Evolutionary conservation across 2,329 filamentous ascomycete genomes (phyloP).

Genomic region (Dothiorella sarmentorum): DNA sequence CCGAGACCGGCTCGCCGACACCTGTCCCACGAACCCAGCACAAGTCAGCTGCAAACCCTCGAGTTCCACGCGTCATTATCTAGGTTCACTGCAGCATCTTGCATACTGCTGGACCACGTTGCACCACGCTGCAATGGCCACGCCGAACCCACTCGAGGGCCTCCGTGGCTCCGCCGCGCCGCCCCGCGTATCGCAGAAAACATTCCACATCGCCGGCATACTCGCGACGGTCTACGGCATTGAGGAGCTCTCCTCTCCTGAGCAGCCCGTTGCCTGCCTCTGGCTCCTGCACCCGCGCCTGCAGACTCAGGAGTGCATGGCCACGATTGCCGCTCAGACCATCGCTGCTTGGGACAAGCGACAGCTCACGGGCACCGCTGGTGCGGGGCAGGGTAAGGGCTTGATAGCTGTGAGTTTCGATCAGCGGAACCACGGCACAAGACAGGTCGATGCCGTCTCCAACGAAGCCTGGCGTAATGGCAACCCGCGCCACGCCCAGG

Average conservation of each 20-base stretch:
- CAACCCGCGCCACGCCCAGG: slow-evolving; percentile 77
- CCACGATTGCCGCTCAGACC: slow-evolving; percentile 64
- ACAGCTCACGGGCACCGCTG: slow-evolving; percentile 28
- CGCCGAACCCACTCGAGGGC: slow-evolving; percentile 33
- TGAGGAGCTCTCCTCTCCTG: slow-evolving; percentile 58
- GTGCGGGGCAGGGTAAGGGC: slow-evolving; percentile 43
- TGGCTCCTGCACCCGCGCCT: slow-evolving; percentile 87
- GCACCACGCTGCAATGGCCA: slow-evolving; percentile 27
- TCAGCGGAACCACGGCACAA: slow-evolving; percentile 84
- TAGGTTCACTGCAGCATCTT: too few species aligned
- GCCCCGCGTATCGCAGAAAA: slow-evolving; percentile 57
- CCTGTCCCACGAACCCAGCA: too few species aligned
- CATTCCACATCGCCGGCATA: slow-evolving; percentile 72
- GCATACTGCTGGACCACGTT: too few species aligned
- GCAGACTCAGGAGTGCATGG: slow-evolving; percentile 69
- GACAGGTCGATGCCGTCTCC: slow-evolving; percentile 62
- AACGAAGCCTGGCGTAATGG: slow-evolving; percentile 79
- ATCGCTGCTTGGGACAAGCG: slow-evolving; percentile 65
- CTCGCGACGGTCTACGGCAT: slow-evolving; percentile 78
- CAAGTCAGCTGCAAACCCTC: too few species aligned
- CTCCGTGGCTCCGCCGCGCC: slow-evolving; percentile 28
- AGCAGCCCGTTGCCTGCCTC: slow-evolving; percentile 66
- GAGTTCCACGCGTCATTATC: too few species aligned
- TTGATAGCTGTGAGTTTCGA: slow-evolving; percentile 84
- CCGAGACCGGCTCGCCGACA: neutral